These are phyloP conservation scores for Rhizophora apiculata DNA, from an alignment of 345 rosid species.

Conservation along the genomic window DNA sequence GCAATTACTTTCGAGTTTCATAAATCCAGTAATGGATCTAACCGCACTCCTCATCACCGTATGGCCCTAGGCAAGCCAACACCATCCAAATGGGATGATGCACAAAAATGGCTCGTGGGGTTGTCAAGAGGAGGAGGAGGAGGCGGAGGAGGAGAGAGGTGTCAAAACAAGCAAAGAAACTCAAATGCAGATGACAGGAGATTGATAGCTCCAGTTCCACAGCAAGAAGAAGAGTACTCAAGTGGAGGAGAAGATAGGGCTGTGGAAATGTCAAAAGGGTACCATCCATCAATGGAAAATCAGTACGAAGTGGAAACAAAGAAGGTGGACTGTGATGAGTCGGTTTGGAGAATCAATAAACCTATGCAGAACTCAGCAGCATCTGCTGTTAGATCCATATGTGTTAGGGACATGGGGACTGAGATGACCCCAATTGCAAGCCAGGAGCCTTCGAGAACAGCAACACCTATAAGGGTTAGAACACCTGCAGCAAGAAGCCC, in stretches of 20 bases:
- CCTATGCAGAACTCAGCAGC: constrained; percentile 37
- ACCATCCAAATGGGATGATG: constrained; percentile 98
- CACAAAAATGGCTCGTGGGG: constrained; percentile 97
- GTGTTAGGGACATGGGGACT: constrained; percentile 94
- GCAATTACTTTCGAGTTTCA: constrained; percentile 63
- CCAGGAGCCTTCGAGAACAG: constrained; percentile 89
- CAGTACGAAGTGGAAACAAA: constrained; percentile 53
- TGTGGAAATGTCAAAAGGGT: constrained; percentile 33
- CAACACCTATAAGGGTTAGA: constrained; percentile 73
- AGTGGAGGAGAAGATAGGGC: constrained; percentile 51
- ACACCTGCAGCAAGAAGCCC: constrained; percentile 80
- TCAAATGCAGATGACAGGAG: constrained; percentile 90
- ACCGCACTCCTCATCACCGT: constrained; percentile 57
- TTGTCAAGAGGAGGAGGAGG: constrained; percentile 43
- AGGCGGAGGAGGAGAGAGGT: constrained; percentile 49
- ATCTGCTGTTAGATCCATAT: constrained; percentile 56
- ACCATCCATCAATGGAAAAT: constrained; percentile 23
- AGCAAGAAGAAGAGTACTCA: constrained; percentile 53
- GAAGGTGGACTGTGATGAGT: constrained; percentile 70
- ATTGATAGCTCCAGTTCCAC: constrained; percentile 79
- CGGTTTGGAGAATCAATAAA: constrained; percentile 58
- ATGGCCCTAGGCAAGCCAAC: constrained; percentile 79
- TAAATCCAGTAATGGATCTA: constrained; percentile 54
- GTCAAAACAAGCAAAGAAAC: constrained; percentile 58
- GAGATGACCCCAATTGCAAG: constrained; percentile 95